phyloP scores from a whole-genome alignment of 192 early-diverging fungal genomes.

The Coemansia reversa region DNA sequence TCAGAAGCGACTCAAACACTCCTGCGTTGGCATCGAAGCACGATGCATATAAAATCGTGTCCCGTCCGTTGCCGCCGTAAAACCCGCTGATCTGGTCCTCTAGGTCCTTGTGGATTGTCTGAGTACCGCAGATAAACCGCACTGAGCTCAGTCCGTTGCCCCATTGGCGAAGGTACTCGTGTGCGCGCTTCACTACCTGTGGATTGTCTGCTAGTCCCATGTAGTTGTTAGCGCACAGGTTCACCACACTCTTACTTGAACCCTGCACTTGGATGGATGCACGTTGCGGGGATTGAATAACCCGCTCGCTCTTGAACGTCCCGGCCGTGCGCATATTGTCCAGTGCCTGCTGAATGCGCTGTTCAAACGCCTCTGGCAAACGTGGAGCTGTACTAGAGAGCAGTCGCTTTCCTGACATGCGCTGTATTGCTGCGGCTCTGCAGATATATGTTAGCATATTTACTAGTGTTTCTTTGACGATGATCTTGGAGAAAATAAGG shows the following conservation, averaged over 20 bases:
- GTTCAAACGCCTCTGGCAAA: constrained; percentile 39
- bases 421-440: not conserved
- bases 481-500: not conserved
- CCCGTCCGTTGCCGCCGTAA: constrained; percentile 48
- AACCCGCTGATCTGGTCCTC: constrained; percentile 60
- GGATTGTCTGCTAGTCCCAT: constrained; percentile 64
- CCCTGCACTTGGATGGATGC: constrained; percentile 55
- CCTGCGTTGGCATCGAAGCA: constrained; percentile 75
- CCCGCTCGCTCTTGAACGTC: constrained; percentile 67
- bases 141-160: constrained; percentile 67
- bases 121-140: constrained; percentile 72
- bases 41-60: constrained; percentile 68
- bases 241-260: constrained; percentile 48
- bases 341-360: constrained; percentile 50
- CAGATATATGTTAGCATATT: not conserved
- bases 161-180: constrained; percentile 57
- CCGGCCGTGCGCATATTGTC: constrained; percentile 60
- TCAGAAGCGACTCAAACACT: constrained; percentile 63
- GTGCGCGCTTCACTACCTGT: constrained; percentile 55
- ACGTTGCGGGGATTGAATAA: constrained; percentile 62
- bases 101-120: constrained; percentile 66
- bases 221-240: constrained; percentile 77
- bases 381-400: constrained; percentile 6
- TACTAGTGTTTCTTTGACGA: not conserved
- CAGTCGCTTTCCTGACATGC: constrained; percentile 6